Percentiles rank a stretch among this genome's conserved stretches.
These are phyloP conservation scores for Ceratobasidium sp. DNA, from an alignment of 1,284 basidiomycete species.

Conservation along the genomic window DNA sequence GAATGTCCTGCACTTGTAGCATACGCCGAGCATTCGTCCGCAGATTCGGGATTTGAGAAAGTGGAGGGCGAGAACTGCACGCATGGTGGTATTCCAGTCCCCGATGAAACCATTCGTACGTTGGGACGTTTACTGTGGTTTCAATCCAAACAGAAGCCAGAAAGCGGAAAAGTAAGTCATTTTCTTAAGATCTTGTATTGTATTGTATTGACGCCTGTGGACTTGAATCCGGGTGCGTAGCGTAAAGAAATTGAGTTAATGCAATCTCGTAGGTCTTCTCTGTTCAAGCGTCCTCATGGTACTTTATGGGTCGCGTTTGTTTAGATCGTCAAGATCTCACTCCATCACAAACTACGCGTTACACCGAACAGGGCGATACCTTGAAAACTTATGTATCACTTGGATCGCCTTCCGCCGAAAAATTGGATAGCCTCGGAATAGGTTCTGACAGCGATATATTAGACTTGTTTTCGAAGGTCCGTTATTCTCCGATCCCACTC, in stretches of 20 bases:
- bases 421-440: constrained; percentile 70
- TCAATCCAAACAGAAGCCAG: constrained; percentile 67
- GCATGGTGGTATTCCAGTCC: constrained; percentile 61
- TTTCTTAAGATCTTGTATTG: constrained; percentile 16
- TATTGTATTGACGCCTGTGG: not conserved
- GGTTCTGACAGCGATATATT: constrained; percentile 72
- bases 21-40: constrained; percentile 63
- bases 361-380: constrained; percentile 77
- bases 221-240: no score
- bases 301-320: not conserved
- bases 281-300: not conserved
- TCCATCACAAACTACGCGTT: constrained; percentile 62
- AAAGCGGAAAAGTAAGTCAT: constrained; percentile 71
- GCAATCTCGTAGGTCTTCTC: constrained; percentile 75
- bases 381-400: constrained; percentile 67
- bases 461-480: constrained; percentile 76
- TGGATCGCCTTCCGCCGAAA: constrained; percentile 68
- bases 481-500: constrained; percentile 49
- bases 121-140: constrained; percentile 82
- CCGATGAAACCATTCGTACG: constrained; percentile 80
- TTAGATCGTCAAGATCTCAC: constrained; percentile 67
- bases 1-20: constrained; percentile 80
- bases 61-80: constrained; percentile 48
- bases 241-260: constrained; percentile 74
- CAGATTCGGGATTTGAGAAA: constrained; percentile 44